Base-by-base conservation (phyloP, 2,329 filamentous ascomycete species). In the Ascomycota sp. region DNA sequence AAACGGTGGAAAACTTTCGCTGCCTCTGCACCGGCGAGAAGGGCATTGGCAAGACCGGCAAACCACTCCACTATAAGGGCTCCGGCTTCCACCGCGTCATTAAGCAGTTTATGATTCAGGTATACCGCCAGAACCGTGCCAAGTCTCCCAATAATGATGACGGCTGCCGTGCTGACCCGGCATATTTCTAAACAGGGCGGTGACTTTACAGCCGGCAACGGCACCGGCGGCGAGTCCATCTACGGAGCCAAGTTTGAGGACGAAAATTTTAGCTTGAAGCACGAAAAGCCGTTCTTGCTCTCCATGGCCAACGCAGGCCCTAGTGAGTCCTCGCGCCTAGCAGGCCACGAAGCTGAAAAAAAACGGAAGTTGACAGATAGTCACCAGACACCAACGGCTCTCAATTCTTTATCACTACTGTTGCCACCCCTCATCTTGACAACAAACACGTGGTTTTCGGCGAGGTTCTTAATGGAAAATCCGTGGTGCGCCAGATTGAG, bases 271-370 rank as follows among this genome's bases (percentile, higher is more conserved):
- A 68, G 80, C 31, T 59, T 76, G 48, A 85, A 91, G 65, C 89
- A 98, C 50, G 80, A 91, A 44, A 78, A 75, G 44, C 85, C 89
- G 2, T 94, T 94, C 61, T 61, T 95, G 40, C 65, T 98, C 36
- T 91, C 80, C 50, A 98, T 98, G 89, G 89, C 89, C 45, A 98
- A 98, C 51, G 86, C 89, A 39, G 89, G 89, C 28, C 81, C 83
- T 27, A 81, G 77, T 77, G 65, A 42, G 69, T 55, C 8, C 20
- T 12, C n/a, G n/a, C n/a, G n/a, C n/a, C n/a, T n/a, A n/a, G n/a
- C n/a, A n/a, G n/a, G n/a, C n/a, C n/a, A n/a, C n/a, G n/a, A n/a
- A n/a, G n/a, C n/a, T n/a, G n/a, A n/a, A n/a, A n/a, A n/a, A n/a
- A n/a, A n/a, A n/a, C n/a, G n/a, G n/a, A n/a, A n/a, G n/a, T n/a